Percentiles rank a stretch among this genome's conserved stretches.
Conservation (phyloP, 352 stramenopile species). For the Phytophthora idaei region DNA sequence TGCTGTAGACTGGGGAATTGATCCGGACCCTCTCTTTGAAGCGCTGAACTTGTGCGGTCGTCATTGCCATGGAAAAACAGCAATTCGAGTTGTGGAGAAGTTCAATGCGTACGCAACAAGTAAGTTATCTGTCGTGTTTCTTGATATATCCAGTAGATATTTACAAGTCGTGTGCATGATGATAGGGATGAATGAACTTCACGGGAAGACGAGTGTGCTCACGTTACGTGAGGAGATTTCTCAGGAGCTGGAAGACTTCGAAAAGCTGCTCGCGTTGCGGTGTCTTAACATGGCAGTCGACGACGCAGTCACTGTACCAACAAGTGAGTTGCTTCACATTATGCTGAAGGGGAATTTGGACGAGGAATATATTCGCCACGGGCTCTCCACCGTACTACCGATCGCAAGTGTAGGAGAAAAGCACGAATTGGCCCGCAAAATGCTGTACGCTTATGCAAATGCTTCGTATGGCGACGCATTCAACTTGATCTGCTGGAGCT, state of each 20-base stretch:
- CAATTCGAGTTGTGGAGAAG: conserved; percentile 41
- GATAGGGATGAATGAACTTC: conserved; percentile 58
- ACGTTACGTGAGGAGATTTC: conserved; percentile 67
- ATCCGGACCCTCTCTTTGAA: conserved; percentile 67
- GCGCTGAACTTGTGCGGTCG: conserved; percentile 67
- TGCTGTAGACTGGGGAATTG: conserved; percentile 65
- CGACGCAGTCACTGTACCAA: conserved; percentile 42
- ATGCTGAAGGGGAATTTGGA: conserved; percentile 55
- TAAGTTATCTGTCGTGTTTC: conserved; percentile 8
- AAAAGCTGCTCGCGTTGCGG: conserved; percentile 59
- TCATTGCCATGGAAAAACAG: conserved; percentile 51
- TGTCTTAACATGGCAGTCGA: conserved; percentile 65
- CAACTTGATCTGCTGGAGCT: conserved; percentile 75
- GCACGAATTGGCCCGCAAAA: conserved; percentile 49
- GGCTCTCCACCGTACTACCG: conserved; percentile 59
- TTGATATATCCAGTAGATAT: too few species aligned
- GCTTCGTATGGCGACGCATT: conserved; percentile 58
- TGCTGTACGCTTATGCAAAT: conserved; percentile 61
- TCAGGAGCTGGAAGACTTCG: conserved; percentile 74
- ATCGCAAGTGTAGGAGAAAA: conserved; percentile 70
- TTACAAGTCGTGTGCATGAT: neutral
- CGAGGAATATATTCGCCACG: conserved; percentile 67
- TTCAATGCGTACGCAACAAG: conserved; percentile 60
- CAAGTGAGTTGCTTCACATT: conserved; percentile 67
- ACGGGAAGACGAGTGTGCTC: conserved; percentile 55